These are phyloP conservation scores for Tetracladium maxilliforme DNA, from an alignment of 2,329 filamentous ascomycete species.

Conservation along the genomic window DNA sequence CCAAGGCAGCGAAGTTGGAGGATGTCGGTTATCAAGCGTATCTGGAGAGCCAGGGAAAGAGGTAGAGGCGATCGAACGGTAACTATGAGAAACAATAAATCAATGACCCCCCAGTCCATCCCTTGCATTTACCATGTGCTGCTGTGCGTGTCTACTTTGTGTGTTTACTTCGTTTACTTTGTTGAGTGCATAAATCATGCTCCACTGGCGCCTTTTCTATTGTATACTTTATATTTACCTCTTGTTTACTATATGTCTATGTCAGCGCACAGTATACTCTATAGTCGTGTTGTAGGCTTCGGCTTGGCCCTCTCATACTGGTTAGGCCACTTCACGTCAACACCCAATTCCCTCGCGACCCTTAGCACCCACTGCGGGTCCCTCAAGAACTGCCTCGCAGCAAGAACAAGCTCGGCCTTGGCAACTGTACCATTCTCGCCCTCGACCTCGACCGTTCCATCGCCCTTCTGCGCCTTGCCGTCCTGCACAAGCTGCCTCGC, in stretches of 20 bases:
- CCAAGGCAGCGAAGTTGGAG: conserved; percentile 42
- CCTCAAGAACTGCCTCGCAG: conserved; percentile 65
- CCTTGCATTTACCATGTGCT: too few species aligned
- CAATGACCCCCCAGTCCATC: too few species aligned
- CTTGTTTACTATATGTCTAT: too few species aligned
- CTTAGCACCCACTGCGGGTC: conserved; percentile 67
- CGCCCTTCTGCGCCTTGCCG: conserved; percentile 26
- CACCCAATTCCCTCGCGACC: conserved; percentile 56
- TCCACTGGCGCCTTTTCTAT: too few species aligned
- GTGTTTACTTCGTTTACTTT: too few species aligned
- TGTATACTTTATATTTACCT: too few species aligned
- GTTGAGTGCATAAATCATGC: too few species aligned
- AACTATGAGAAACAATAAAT: too few species aligned
- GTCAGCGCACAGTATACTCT: too few species aligned
- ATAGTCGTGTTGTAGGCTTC: too few species aligned
- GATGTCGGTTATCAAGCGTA: conserved; percentile 42
- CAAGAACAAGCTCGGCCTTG: conserved; percentile 53
- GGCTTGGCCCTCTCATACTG: conserved; percentile 40
- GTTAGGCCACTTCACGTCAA: conserved; percentile 56
- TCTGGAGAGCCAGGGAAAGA: conserved; percentile 14
- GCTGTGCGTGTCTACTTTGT: too few species aligned
- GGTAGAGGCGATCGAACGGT: too few species aligned
- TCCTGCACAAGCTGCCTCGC: conserved; percentile 44
- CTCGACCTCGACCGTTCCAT: conserved; percentile 22
- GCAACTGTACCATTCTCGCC: conserved; percentile 18